Conservation (phyloP, 2,329 filamentous ascomycete species). For the Akanthomyces muscarius region DNA sequence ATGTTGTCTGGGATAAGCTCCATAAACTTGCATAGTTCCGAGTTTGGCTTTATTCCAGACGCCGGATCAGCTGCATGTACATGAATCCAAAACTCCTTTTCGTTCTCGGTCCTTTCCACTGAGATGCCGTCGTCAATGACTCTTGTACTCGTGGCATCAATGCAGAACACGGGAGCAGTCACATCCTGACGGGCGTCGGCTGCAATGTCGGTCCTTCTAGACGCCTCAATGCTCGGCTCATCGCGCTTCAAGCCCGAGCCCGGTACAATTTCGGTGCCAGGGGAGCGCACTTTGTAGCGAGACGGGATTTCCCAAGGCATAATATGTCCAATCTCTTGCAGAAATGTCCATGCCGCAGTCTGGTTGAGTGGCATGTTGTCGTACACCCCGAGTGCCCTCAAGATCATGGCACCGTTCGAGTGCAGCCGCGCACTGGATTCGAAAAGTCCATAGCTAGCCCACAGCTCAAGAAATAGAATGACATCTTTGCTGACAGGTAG, state of each 20-base stretch:
- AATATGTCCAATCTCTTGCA: constrained; percentile 72
- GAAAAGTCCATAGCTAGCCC: constrained; percentile 57
- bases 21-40: constrained; percentile 56
- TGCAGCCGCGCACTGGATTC: constrained; percentile 49
- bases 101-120: constrained; percentile 52
- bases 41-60: constrained; percentile 59
- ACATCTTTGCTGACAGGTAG: constrained; percentile 41
- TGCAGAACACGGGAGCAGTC: constrained; percentile 62
- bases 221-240: constrained; percentile 31
- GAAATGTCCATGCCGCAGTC: constrained; percentile 56
- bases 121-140: constrained; percentile 81
- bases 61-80: constrained; percentile 76
- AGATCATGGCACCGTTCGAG: constrained; percentile 58
- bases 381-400: constrained; percentile 61
- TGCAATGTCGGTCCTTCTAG: constrained; percentile 41
- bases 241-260: constrained; percentile 40
- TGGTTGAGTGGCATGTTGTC: constrained; percentile 37
- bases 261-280: constrained; percentile 41
- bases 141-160: constrained; percentile 62
- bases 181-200: constrained; percentile 49
- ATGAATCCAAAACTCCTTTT: constrained; percentile 67
- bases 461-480: constrained; percentile 66
- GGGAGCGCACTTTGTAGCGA: constrained; percentile 57
- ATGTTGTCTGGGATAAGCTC: constrained; percentile 56
- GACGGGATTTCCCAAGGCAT: constrained; percentile 66